Evolutionary conservation across 306 rosid genomes (phyloP), one percentile per base, ranked within the genome.

Genomic region (Cicer bijugum): DNA sequence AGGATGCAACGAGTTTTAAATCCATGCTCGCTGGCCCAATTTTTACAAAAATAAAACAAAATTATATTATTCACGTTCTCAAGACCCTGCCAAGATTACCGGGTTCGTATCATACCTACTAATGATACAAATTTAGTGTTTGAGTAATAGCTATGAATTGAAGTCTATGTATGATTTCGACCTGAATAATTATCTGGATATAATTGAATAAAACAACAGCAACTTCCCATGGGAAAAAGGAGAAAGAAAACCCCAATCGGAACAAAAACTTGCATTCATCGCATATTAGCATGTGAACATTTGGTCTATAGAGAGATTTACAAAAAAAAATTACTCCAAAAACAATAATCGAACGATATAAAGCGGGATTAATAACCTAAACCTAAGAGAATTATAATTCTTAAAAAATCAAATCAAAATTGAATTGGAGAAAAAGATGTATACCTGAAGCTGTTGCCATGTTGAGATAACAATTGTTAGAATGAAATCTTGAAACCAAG

Each of bases 321-420:
- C 35, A 28, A 28, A 28, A 28, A 28, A 28, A 28, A 28, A 28
- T 28, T 28, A 28, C 12, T 7, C 15, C 4, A 17, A 3, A 0
- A 38, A 52, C 2, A 51, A 1, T 8, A 51, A 69, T 14, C 4
- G 35, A 69, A 69, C 0, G 19, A 10, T 52, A 2, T 19, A 37
- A 35, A 12, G 40, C 57, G 15, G 4, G 19, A 40, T 56, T 12
- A 55, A 57, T 12, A 55, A 3, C 4, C 20, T 20, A 20, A 71
- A 57, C 76, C 76, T 64, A 40, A 72, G 15, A 57, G 59, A 71
- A 40, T 6, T 38, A 72, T 12, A 43, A 42, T 56, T 15, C 0
- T 4, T 28, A 28, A 15, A 50, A 50, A n/a, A 1, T 6, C 20
- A 2, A 2, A 14, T 6, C 9, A 9, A 42, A 56, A 56, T 10